Base-by-base conservation (phyloP, 2,329 filamentous ascomycete species). In the Pseudophaeomoniella oleicola region DNA sequence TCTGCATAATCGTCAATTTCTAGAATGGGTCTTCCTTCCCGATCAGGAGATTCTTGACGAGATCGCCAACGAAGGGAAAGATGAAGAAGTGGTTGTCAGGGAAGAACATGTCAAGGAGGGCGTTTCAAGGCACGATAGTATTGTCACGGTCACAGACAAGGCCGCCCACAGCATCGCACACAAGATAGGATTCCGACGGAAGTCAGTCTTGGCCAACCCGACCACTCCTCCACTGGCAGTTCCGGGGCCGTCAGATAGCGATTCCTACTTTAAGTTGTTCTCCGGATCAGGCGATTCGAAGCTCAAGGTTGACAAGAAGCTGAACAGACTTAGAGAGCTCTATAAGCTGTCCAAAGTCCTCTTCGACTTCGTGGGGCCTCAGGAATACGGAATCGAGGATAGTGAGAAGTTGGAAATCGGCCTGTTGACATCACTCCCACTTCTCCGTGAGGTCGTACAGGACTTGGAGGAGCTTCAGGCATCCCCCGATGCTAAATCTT, bases 381-480 rank as follows among this genome's bases (percentile, higher is more conserved):
- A 98, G 51, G 90, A 98, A 58, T 98, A 98, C 52, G 90, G 90
- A 37, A 98, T 98, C 46, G 85, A 82, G 3, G 82, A 94, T 51
- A 80, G 77, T 40, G 90, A 98, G 60, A 98, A 98, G 66, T 72
- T 98, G n/a, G 90, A 98, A 55, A 98, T 98, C 56, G 90, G 90
- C 2, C 72, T 98, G 2, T 64, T 98, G 46, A 98, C 90, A 0
- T 94, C 87, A 10, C 66, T 98, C 33, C 92, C 90, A 2, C 68
- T 98, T 12, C 73, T 98, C 32, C 92, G 92, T 56, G 90, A 98
- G 60, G 94, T 98, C 49, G 90, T 98, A 4, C 81, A 87, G 52
- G 88, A 98, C 50, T 70, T 98, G 2, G 92, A 98, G 62, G 87
- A 96, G 59, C 85, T 96, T 58, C 90, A 98, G 59, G 88, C 90